These are phyloP conservation scores for Brachypodium distachyon DNA, from an alignment of 202 grass and related monocot species.

Conservation along the genomic window DNA sequence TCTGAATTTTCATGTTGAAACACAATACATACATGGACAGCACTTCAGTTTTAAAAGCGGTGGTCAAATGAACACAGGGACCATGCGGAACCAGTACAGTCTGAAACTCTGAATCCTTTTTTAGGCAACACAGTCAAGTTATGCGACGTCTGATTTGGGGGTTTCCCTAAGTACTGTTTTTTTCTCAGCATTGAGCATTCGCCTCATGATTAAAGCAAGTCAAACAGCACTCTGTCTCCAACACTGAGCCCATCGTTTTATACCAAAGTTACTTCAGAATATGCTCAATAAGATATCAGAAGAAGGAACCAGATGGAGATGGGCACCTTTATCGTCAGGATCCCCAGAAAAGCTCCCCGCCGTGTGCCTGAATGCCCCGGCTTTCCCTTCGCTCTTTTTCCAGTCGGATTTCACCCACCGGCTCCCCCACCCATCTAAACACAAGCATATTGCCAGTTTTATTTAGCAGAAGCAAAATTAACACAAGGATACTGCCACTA, in stretches of 20 bases:
- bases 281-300: too few species aligned
- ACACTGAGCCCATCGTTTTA: not conserved
- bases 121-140: too few species aligned
- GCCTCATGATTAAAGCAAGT: too few species aligned
- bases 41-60: not conserved
- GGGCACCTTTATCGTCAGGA: slow-evolving; percentile 89
- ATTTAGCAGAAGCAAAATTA: not conserved
- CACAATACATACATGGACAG: not conserved
- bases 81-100: not conserved
- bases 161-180: too few species aligned
- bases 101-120: not conserved
- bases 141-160: too few species aligned
- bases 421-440: slow-evolving; percentile 74
- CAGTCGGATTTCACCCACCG: slow-evolving; percentile 94
- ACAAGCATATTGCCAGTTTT: not conserved
- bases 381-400: slow-evolving; percentile 98
- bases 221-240: too few species aligned
- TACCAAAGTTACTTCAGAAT: not conserved
- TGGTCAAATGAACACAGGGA: not conserved
- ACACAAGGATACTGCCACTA: not conserved
- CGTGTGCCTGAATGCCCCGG: slow-evolving; percentile 72
- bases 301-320: not conserved
- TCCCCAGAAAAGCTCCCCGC: slow-evolving; percentile 78
- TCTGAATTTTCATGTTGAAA: not conserved
- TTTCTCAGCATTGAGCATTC: too few species aligned